Conservation (phyloP, 805 yeast species). For the Cyberlindnera maritima region DNA sequence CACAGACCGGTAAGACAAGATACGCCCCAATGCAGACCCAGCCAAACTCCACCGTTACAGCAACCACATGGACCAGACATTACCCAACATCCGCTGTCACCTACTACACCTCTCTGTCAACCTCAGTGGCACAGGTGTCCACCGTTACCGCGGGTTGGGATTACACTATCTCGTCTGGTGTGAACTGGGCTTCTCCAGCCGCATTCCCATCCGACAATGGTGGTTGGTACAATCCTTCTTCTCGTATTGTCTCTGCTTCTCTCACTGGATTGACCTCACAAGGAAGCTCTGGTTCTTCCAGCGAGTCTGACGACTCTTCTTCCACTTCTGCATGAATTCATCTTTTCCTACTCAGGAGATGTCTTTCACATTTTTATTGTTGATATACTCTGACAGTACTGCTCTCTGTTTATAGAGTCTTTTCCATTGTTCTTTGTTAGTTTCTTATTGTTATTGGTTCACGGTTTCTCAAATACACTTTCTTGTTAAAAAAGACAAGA, state of each 20-base stretch:
- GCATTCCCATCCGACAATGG: slow-evolving; percentile 60
- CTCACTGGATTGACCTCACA: slow-evolving; percentile 7
- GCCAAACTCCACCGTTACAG: slow-evolving; percentile 71
- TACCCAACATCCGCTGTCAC: slow-evolving; percentile 70
- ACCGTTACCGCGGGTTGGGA: slow-evolving; percentile 88
- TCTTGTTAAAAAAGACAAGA: neutral
- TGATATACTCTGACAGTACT: no score
- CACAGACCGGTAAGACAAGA: slow-evolving; percentile 75
- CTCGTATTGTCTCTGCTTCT: slow-evolving; percentile 14
- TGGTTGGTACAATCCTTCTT: slow-evolving; percentile 59
- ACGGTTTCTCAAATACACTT: neutral
- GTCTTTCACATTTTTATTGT: no score
- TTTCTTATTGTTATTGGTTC: neutral
- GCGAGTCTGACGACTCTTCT: neutral
- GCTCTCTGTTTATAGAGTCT: no score
- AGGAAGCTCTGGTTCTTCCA: neutral
- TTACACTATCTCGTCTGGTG: slow-evolving; percentile 58
- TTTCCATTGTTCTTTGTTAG: neutral
- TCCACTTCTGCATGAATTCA: slow-evolving; percentile 6
- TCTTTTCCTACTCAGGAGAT: neutral
- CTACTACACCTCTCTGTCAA: slow-evolving; percentile 46
- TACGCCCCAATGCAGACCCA: slow-evolving; percentile 93
- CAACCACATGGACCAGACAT: slow-evolving; percentile 60
- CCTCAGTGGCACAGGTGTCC: slow-evolving; percentile 39
- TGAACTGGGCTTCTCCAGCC: slow-evolving; percentile 73